A percentile compares a stretch with the other conserved stretches of the same genome.
phyloP scores from a whole-genome alignment of 805 yeast species.

The Ascoidea rubescens region DNA sequence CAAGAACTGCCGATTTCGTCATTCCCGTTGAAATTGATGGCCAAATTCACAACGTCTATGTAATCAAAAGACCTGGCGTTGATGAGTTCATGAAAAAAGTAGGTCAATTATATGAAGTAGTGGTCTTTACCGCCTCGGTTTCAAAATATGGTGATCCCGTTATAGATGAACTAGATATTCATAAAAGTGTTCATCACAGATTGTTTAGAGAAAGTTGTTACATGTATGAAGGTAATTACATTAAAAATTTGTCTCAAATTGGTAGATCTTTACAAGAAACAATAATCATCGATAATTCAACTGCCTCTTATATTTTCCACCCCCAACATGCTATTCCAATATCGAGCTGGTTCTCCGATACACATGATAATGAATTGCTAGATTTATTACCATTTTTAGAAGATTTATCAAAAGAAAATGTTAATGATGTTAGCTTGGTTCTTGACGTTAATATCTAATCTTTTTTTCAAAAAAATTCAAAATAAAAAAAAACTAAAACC shows the following conservation, averaged over 20 bases:
- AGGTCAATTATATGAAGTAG: constrained; percentile 84
- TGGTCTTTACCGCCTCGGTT: constrained; percentile 93
- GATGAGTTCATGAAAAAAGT: constrained; percentile 80
- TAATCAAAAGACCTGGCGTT: constrained; percentile 95
- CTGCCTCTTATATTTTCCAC: constrained; percentile 95
- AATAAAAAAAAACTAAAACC: not conserved
- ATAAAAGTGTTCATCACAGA: constrained; percentile 66
- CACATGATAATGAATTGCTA: constrained; percentile 88
- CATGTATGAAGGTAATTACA: constrained; percentile 87
- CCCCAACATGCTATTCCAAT: constrained; percentile 97
- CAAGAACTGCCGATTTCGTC: constrained; percentile 89
- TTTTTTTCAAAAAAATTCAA: constrained; percentile 16
- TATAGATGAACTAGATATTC: constrained; percentile 73
- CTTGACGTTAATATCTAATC: constrained; percentile 53
- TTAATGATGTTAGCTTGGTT: constrained; percentile 75
- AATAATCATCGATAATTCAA: constrained; percentile 91
- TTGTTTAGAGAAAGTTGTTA: constrained; percentile 90
- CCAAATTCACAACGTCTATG: constrained; percentile 87
- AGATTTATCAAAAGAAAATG: constrained; percentile 60
- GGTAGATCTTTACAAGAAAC: constrained; percentile 83
- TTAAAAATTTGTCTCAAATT: constrained; percentile 84
- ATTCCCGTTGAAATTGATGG: constrained; percentile 95
- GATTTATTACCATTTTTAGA: constrained; percentile 86
- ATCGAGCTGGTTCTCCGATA: constrained; percentile 95
- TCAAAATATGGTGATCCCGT: constrained; percentile 93